These are phyloP conservation scores for Fusarium mundagurra DNA, from an alignment of 2,329 filamentous ascomycete genomes.

Conservation along the genomic window DNA sequence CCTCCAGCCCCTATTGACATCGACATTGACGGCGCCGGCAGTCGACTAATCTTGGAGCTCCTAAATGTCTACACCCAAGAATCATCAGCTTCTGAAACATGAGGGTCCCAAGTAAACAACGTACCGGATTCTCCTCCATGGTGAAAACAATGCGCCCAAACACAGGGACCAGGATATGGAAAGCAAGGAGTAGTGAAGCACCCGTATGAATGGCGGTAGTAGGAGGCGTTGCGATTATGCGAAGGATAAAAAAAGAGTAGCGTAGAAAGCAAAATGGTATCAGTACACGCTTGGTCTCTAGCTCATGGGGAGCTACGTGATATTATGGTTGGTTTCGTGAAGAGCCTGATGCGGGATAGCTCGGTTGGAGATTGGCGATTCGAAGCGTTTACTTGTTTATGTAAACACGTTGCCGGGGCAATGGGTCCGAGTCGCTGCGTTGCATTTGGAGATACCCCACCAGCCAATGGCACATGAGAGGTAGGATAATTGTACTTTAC, in stretches of 20 bases:
- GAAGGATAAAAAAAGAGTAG: background rate
- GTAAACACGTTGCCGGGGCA: conserved; percentile 30
- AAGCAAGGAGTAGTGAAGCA: conserved; percentile 52
- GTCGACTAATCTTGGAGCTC: conserved; percentile 46
- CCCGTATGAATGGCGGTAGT: conserved; percentile 33
- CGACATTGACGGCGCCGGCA: conserved; percentile 43
- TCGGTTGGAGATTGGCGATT: conserved; percentile 41
- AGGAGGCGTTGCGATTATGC: conserved; percentile 40
- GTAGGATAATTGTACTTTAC: background rate
- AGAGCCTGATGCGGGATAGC: conserved; percentile 37
- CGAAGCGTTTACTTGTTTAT: conserved; percentile 40
- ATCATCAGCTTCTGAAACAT: conserved; percentile 6
- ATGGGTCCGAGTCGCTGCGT: conserved; percentile 5
- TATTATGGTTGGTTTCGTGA: conserved; percentile 39
- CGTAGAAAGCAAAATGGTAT: conserved; percentile 15
- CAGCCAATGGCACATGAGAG: background rate
- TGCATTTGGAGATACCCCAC: conserved; percentile 14
- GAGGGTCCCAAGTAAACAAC: conserved; percentile 1
- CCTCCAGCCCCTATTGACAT: conserved; percentile 43
- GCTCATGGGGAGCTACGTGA: conserved; percentile 33
- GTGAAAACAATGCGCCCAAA: conserved; percentile 36
- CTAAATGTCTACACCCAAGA: conserved; percentile 39
- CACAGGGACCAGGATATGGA: conserved; percentile 42
- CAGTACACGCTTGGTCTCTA: background rate
- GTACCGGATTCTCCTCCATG: conserved; percentile 50